Percentiles rank a stretch among this genome's conserved stretches.
These are phyloP conservation scores for Pouteria glomerata DNA, from an alignment of 148 eudicot genomes.

Conservation along the genomic window DNA sequence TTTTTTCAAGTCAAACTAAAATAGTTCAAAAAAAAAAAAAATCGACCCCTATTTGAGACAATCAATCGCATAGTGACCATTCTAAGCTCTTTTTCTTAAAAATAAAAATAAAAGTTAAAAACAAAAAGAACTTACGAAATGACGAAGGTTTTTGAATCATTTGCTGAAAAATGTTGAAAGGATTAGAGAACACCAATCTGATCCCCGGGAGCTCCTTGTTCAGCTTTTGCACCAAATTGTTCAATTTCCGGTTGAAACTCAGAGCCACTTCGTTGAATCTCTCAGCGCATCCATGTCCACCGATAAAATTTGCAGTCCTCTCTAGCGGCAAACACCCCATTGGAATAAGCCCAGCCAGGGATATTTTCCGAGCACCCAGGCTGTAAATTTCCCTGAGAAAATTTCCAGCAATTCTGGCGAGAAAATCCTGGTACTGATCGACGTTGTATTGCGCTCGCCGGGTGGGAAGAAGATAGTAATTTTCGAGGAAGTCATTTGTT, in stretches of 20 bases:
- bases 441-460: slow-evolving; percentile 13
- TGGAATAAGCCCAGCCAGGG: slow-evolving; percentile 25
- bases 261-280: slow-evolving; percentile 19
- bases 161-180: slow-evolving; percentile 6
- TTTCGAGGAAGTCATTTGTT: slow-evolving; percentile 44
- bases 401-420: slow-evolving; percentile 12
- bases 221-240: slow-evolving; percentile 14
- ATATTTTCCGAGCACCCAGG: slow-evolving; percentile 23
- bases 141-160: slow-evolving; percentile 17
- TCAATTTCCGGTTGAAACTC: slow-evolving; percentile 20
- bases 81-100: neutral
- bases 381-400: slow-evolving; percentile 10
- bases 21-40: too few relatives aligned
- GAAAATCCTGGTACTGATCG: slow-evolving; percentile 22
- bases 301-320: slow-evolving; percentile 12
- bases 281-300: slow-evolving; percentile 18
- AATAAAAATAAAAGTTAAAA: neutral
- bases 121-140: slow-evolving; percentile 12
- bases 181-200: slow-evolving; percentile 19
- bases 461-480: slow-evolving; percentile 27
- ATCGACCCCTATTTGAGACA: slow-evolving; percentile 26
- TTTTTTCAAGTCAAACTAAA: too few relatives aligned
- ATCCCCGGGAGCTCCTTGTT: slow-evolving; percentile 18
- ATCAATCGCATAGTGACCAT: slow-evolving; percentile 5
- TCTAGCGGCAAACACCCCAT: slow-evolving; percentile 33